These are phyloP conservation scores for Lodderomyces metapsilosis DNA, from an alignment of 1,139 yeast species.

Conservation along the genomic window DNA sequence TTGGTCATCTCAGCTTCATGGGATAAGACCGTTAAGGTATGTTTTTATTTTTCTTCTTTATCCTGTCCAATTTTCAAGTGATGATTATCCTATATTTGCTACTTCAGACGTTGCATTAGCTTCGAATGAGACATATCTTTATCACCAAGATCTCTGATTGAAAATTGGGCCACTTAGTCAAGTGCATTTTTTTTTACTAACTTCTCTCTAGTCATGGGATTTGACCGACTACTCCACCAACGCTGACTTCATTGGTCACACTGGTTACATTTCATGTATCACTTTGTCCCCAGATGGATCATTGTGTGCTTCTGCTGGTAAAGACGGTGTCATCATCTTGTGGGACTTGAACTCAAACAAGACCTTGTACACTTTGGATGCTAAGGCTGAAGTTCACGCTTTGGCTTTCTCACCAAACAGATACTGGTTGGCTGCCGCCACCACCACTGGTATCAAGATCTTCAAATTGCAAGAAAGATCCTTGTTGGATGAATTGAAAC, in stretches of 20 bases:
- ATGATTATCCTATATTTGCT: slow-evolving; percentile 87
- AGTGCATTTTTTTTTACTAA: slow-evolving; percentile 20
- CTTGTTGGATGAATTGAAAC: slow-evolving; percentile 97
- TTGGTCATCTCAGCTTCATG: slow-evolving; percentile 97
- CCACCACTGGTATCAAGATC: slow-evolving; percentile 96
- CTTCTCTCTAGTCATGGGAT: slow-evolving; percentile 80
- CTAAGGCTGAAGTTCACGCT: slow-evolving; percentile 97
- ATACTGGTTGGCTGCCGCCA: slow-evolving; percentile 99
- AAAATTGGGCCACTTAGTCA: slow-evolving; percentile 6
- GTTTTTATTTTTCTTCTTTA: slow-evolving; percentile 35
- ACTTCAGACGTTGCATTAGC: slow-evolving; percentile 86
- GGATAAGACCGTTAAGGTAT: slow-evolving; percentile 99
- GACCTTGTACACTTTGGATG: slow-evolving; percentile 91
- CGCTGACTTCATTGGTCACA: slow-evolving; percentile 99
- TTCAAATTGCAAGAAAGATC: slow-evolving; percentile 96
- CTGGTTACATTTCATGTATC: slow-evolving; percentile 97
- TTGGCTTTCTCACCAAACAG: slow-evolving; percentile 99
- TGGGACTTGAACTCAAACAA: slow-evolving; percentile 94
- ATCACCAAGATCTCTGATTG: slow-evolving; percentile 98
- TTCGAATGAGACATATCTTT: slow-evolving; percentile 92
- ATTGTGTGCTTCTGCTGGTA: slow-evolving; percentile 98
- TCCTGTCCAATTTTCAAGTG: slow-evolving; percentile 35
- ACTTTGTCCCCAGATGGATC: slow-evolving; percentile 99
- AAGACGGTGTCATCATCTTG: slow-evolving; percentile 98
- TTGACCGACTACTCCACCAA: slow-evolving; percentile 79